Base-by-base conservation (phyloP, 805 yeast species). In the Ogataea wickerhamii region DNA sequence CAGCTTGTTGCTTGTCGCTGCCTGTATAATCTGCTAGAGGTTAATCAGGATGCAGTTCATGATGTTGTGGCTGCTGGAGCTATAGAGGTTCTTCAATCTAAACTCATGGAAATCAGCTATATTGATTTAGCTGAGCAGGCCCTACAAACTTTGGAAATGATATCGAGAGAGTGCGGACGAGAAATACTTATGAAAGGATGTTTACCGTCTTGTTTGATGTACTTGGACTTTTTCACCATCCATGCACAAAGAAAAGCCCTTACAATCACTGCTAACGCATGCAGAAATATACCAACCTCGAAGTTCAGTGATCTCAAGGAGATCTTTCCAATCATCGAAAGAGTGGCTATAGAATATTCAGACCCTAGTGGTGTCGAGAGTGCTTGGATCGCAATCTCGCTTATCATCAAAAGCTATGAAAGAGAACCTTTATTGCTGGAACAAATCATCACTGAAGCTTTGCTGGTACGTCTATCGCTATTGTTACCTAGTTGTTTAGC, bases 91-190 rank as follows among this genome's bases (percentile, higher is more conserved):
- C 66, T 93, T 18, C 76, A 82, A 47, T 64, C 69, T 5, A 84
- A 83, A 44, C 60, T 93, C 25, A 53, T 75, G 40, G 94, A 87
- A 45, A 81, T 91, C 13, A 78, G 80, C 38, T 89, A 77, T 55
- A 89, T 91, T 37, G 98, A 91, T 56, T 67, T 91, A 37, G 95
- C 96, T 0, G 98, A 91, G 55, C 96, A 89, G 60, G 87, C 88
- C 0, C 62, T 88, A 28, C 89, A 82, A 52, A 78, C 89, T 0
- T 63, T 83, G 32, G 89, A 82, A 53, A 68, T 76, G 57, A 76
- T 83, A 12, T 77, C 88, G 1, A 63, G 80, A 41, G 70, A 70
- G 21, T 64, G 73, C 17, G 75, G 81, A 2, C 56, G 61, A 28
- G 71, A 66, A 20, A 67, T 86, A 11, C 61, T 87, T 27, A 57